Base-by-base conservation (phyloP, 495 filamentous ascomycete species). In the Penicillium pulvis region DNA sequence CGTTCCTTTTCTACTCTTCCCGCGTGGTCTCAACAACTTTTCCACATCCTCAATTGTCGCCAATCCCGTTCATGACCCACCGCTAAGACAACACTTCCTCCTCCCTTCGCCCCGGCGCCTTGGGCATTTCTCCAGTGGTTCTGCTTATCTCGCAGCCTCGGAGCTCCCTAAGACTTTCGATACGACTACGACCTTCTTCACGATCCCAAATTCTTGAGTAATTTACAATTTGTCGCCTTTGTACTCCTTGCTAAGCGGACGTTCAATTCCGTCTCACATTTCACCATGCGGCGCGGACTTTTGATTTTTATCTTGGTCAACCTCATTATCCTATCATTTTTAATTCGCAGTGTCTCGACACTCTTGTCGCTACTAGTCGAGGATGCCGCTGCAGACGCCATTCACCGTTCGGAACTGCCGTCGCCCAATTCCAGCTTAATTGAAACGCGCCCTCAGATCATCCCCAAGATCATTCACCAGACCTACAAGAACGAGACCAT, bases 401-500 rank as follows among this genome's bases (percentile, higher is more conserved):
- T 90, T 51, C 82, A 81, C 65, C 75, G 76, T 17, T 74, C 84
- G 10, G 86, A 89, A 51, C 79, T 89, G 46, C 86, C 84, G 1
- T 81, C 85, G 19, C 87, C 85, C 1, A 84, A 84, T 59, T 87
- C 84, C 0, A 81, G 80, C 26, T 55, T 85, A 70, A 80, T 86
- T 50, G 81, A 83, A 61, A 72, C 76, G 49, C 79, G 82, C 36
- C 82, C 83, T 10, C 84, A 87, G 61, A 73, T 90, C 51, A 92
- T 95, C 51, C 91, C 91, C 36, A 93, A 92, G 77, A 93, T 95
- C 58, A 90, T 96, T 55, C 91, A 96, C 70, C 91, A 96, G 69
- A 92, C 92, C 30, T 96, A 90, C 70, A 83, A 85, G 59, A 91
- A 92, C 68, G 82, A 88, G 51, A 83, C 81, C 10, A 88, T 96